Base-by-base conservation (phyloP, 768 basidiomycete genomes). In the Clavulina sp. region DNA sequence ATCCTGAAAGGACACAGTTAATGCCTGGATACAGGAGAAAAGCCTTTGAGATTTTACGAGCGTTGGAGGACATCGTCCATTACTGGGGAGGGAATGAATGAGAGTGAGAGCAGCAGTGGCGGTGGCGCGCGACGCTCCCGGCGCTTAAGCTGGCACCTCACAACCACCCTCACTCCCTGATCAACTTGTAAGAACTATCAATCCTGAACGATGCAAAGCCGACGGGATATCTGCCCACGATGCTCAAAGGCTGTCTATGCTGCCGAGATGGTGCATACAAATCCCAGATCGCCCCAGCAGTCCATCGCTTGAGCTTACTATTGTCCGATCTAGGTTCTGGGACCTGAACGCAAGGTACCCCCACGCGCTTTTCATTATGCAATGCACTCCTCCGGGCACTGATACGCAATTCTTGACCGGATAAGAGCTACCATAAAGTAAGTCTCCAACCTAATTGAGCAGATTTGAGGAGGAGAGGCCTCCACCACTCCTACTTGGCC, bases 261-360 rank as follows among this genome's bases (percentile, higher is more conserved):
- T 54, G 87, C 86, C 49, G 87, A 92, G 64, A 13, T 9, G 43
- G 43, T 26, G 26, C 13, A 24, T 46, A 16, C 43, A 16, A 24
- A 9, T 46, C 43, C 43, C 9, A 46, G 26, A 26, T 28, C 26
- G 26, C 9, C 9, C 1, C 43, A 13, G 13, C 13, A 46, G 13
- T 26, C 24, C 26, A 16, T 46, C 13, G 43, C 19, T 38, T 19
- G 9, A 38, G 34, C 9, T 19, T 9, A 9, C 34, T 16, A 26
- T n/a, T n/a, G n/a, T n/a, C n/a, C n/a, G n/a, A n/a, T n/a, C n/a
- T 85, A 91, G 74, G 84, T 80, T 29, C 77, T 91, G 70, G 88
- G 88, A 19, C 88, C 88, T 50, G 88, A 83, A 23, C 75, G 88
- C 62, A 88, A 82, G 76, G 88, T 86, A 61, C 60, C 74, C 57